phyloP scores from a whole-genome alignment of 2,329 filamentous ascomycete species.

The Fusarium devonianum region DNA sequence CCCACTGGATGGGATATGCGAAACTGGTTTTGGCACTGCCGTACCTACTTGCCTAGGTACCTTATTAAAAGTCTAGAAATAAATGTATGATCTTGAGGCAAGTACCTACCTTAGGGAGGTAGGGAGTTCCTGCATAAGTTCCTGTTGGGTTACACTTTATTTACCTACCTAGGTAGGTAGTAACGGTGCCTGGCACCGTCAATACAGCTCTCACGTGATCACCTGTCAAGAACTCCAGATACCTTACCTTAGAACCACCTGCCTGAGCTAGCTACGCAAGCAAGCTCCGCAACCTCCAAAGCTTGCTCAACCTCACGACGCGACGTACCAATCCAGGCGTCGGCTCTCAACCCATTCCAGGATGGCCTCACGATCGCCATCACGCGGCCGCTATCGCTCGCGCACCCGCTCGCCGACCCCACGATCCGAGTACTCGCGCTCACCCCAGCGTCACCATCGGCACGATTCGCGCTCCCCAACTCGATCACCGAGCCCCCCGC shows the following conservation, averaged over 20 bases:
- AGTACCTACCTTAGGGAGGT: too few relatives aligned
- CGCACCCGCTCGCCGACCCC: conserved; percentile 47
- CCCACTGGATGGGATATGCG: too few relatives aligned
- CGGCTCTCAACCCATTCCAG: conserved; percentile 3
- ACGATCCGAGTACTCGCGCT: conserved; percentile 46
- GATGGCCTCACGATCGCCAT: conserved; percentile 45
- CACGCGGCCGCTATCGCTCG: conserved; percentile 46
- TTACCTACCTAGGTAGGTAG: too few relatives aligned
- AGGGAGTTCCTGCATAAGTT: too few relatives aligned
- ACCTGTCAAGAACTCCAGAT: conserved; percentile 29
- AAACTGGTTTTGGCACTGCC: too few relatives aligned
- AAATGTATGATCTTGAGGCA: too few relatives aligned
- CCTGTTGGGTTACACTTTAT: too few relatives aligned
- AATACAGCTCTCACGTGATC: conserved; percentile 21
- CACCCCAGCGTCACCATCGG: conserved; percentile 41
- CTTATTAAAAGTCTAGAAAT: background rate
- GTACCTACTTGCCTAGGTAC: too few relatives aligned
- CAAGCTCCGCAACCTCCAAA: conserved; percentile 12
- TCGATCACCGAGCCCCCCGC: conserved; percentile 43
- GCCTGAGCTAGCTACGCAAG: too few relatives aligned
- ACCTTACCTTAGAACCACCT: too few relatives aligned
- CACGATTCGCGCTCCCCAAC: conserved; percentile 47
- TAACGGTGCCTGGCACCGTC: background rate
- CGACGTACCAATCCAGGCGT: conserved; percentile 11
- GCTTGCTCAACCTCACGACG: conserved; percentile 9